Evolutionary conservation across 352 stramenopile species (phyloP), one percentile per base, ranked within the genome.

Genomic region (Phytopythium ostracodes): DNA sequence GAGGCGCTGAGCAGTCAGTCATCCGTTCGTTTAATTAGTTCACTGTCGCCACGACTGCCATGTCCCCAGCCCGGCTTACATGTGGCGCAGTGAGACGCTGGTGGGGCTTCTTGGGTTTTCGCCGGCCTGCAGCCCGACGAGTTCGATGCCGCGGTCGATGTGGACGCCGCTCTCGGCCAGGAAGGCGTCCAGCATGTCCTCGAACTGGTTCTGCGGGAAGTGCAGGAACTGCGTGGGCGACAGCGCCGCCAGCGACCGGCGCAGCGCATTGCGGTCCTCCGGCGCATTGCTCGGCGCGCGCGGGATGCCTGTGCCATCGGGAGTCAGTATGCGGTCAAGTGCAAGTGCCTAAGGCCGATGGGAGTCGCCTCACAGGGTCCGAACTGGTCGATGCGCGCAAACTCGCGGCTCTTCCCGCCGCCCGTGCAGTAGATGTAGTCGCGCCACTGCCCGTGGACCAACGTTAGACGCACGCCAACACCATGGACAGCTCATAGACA

Each of bases 351-450:
- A n/a, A n/a, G n/a, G 20, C 17, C 20, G 29, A 9, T 42, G n/a
- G 72, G 40, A 50, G 43, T 20, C 43, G 43, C 15, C 74, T 20
- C 74, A 90, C 83, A 71, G 42, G 75, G 71, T 31, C 82, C 84
- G 29, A 95, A 92, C 65, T 95, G 86, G 43, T 95, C 86, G 18
- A 93, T 79, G 60, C 81, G 79, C 17, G 86, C 86, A 49, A 95
- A 80, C 53, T 93, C 86, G 11, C 73, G 71, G 58, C 65, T 51
- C n/a, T 79, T 84, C 42, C 81, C 79, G 20, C 92, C 65, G 58
- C 83, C 75, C 6, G 79, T 91, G 60, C 81, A 91, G 68, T 95
- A 95, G 64, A 93, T 76, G 56, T 93, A 95, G 67, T 95, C 84
- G 10, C 84, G 74, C 86, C 86, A 95, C 84, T 95, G 50, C 24